These are phyloP conservation scores for Hammondia hammondi DNA, from an alignment of 169 alveolate species.

Conservation along the genomic window DNA sequence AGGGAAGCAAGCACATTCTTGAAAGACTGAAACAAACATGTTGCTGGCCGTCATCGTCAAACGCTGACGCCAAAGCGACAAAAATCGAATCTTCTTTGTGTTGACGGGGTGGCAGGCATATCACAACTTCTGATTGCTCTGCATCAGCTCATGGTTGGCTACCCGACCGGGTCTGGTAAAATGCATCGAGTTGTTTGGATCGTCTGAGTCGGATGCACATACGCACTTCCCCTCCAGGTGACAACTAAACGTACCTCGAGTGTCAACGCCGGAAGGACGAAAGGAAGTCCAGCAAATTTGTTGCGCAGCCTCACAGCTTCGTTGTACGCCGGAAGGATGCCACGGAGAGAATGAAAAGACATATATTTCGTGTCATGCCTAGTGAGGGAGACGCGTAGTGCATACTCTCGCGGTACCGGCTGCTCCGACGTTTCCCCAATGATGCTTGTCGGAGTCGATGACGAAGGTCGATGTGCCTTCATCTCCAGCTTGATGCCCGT, in stretches of 20 bases:
- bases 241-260: background rate
- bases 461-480: slow-evolving; percentile 44
- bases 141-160: too few relatives aligned
- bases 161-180: too few relatives aligned
- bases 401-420: slow-evolving; percentile 62
- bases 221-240: too few relatives aligned
- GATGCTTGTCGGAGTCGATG: background rate
- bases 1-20: background rate
- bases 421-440: background rate
- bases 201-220: too few relatives aligned
- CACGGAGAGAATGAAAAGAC: slow-evolving; percentile 57
- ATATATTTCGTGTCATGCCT: slow-evolving; percentile 62
- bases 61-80: too few relatives aligned
- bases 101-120: too few relatives aligned
- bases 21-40: background rate
- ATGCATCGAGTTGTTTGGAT: too few relatives aligned
- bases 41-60: too few relatives aligned
- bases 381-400: slow-evolving; percentile 61
- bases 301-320: slow-evolving; percentile 64
- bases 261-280: slow-evolving; percentile 49
- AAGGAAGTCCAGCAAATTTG: slow-evolving; percentile 59
- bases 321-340: slow-evolving; percentile 66
- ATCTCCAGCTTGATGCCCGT: slow-evolving; percentile 63
- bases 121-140: too few relatives aligned
- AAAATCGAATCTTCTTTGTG: too few relatives aligned